Percentiles rank a stretch among this genome's conserved stretches.
phyloP scores from a whole-genome alignment of 106 monocot genomes.

The Alisma plantagoaquatica region DNA sequence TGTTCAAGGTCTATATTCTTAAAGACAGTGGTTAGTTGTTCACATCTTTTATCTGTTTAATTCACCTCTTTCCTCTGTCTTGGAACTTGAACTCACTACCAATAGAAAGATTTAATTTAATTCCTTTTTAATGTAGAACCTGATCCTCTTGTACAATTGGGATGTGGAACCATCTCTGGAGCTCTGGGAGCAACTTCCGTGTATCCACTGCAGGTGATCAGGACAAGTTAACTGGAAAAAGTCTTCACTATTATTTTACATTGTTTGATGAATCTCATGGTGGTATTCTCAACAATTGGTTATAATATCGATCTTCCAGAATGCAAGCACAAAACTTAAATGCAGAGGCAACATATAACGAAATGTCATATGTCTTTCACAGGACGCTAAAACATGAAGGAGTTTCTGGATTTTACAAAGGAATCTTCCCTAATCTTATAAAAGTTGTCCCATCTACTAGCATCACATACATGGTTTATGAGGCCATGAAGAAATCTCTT shows the following conservation, averaged over 20 bases:
- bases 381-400: constrained; percentile 72
- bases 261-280: too few relatives aligned
- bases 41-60: too few relatives aligned
- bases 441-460: constrained; percentile 87
- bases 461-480: constrained; percentile 80
- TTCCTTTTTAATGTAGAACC: constrained; percentile 48
- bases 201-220: constrained; percentile 89
- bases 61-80: too few relatives aligned
- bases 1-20: constrained; percentile 57
- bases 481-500: constrained; percentile 70
- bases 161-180: constrained; percentile 88
- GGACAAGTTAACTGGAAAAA: constrained; percentile 66
- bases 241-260: too few relatives aligned
- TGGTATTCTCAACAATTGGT: too few relatives aligned
- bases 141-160: constrained; percentile 72
- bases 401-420: constrained; percentile 70
- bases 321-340: constrained; percentile 68
- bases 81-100: too few relatives aligned
- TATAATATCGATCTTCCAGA: too few relatives aligned
- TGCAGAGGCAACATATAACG: constrained; percentile 38
- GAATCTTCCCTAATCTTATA: constrained; percentile 71
- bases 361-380: constrained; percentile 77
- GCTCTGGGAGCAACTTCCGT: constrained; percentile 83
- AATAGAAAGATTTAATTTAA: too few relatives aligned
- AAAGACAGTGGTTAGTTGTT: constrained; percentile 50